Evolutionary conservation across 805 yeast genomes (phyloP), one percentile per base, ranked within the genome.

Genomic region (Vanderwaltozyma verrucispora): DNA sequence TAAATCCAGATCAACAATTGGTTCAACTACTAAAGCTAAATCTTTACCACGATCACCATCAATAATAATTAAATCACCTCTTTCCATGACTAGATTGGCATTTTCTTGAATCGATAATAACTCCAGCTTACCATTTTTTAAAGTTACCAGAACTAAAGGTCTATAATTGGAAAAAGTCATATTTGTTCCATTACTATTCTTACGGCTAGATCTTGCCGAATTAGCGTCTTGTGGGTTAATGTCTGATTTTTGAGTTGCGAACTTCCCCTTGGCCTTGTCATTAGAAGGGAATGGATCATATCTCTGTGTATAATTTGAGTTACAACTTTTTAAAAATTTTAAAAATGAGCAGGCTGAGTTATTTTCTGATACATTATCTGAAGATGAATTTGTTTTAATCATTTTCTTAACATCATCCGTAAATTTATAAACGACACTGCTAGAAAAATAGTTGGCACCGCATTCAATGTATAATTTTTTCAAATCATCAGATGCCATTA

Each of bases 11-110:
- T 68, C 71, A 23, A 81, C 69, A 30, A 67, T 56, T 1, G 89
- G 85, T 43, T 79, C 81, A 21, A 81, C 61, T 31, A 82, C 75
- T 72, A 77, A 72, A 9, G 78, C 89, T 44, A 83, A 58, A 56
- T 83, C 94, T 49, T 80, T 80, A 21, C 94, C 94, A 43, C 92
- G 67, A 54, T 83, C 94, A 38, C 92, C 94, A 60, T 83, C 92
- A 39, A 80, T 80, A 15, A 82, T 75, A 9, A 81, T 82, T 51
- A 82, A 66, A 57, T 83, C 92, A 39, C 73, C 67, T 32, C 72
- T 66, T 43, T 67, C 69, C 42, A 82, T 62, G 35, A 60, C 59
- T 35, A 82, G 63, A 49, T 80, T 80, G 12, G 86, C 72, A 48
- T 72, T 73, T 41, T 71, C 69, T 3, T 86, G 82, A 25, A 76